Base-by-base conservation (phyloP, 1,139 yeast species). In the Zygosaccharomyces sapae region DNA sequence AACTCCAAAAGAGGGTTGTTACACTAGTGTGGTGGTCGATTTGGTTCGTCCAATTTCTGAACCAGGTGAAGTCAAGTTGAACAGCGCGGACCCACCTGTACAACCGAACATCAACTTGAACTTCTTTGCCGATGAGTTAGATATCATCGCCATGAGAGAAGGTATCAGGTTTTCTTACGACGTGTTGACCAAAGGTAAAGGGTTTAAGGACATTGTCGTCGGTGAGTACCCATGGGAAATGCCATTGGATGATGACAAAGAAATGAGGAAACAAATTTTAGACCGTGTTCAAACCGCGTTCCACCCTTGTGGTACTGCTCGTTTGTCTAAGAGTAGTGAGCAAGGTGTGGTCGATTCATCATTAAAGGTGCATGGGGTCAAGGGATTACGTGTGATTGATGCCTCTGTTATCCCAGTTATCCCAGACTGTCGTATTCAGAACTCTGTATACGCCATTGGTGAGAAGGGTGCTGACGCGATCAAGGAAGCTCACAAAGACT, bases 371-470 rank as follows among this genome's bases (percentile, higher is more conserved):
- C 61, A 66, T 51, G 70, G 68, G 10, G 58, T 66, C 44, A 56
- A 62, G 58, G 57, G 60, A 48, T 59, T 67, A 45, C 67, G 69
- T 54, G 69, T 67, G 48, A 66, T 66, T 44, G 70, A 67, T 50
- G 62, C 68, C 31, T 65, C 69, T 34, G 56, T 66, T 36, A 64
- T 68, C 50, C 70, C 70, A 36, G 66, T 61, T 48, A 67, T 67
- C 45, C 70, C 68, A 43, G 69, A 66, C 48, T 65, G 70, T 54
- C 63, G 66, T 59, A 65, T 67, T 45, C 67, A 62, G 56, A 63
- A 66, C 48, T 65, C 69, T 41, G 70, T 67, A 39, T 59, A 65
- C 57, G 56, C 62, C 51, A 57, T 66, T 46, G 70, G 68, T 50
- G 70, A 66, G 55, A 66, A 66, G 63, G 64, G 63, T 50, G 68